phyloP scores from a whole-genome alignment of 192 early-diverging fungal genomes.

The Anaeromyces robustus region DNA sequence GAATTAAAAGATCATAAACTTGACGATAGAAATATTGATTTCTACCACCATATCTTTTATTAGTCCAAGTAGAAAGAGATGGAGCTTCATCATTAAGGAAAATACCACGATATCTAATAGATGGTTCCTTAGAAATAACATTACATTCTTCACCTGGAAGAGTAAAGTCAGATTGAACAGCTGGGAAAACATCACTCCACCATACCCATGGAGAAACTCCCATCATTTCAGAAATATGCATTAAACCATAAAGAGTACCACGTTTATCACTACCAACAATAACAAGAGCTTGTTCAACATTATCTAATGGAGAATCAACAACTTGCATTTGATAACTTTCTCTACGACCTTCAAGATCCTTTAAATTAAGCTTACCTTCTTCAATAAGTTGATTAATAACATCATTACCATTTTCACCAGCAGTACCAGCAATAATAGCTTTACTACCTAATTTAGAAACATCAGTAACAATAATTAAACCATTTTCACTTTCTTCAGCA shows the following conservation, averaged over 20 bases:
- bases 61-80: constrained; percentile 3
- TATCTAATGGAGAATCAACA: background rate
- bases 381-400: background rate
- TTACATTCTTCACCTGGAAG: background rate
- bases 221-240: background rate
- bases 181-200: background rate
- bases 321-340: background rate
- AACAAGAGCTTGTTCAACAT: background rate
- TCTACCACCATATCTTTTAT: constrained; percentile 1
- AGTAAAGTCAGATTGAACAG: background rate
- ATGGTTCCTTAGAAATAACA: background rate
- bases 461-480: background rate
- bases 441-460: background rate
- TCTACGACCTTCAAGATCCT: background rate
- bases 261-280: background rate
- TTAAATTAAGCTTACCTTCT: background rate
- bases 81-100: constrained; percentile 12
- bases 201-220: background rate
- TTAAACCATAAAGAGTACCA: background rate
- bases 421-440: background rate
- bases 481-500: background rate
- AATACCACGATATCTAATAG: constrained; percentile 12
- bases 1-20: constrained; percentile 10
- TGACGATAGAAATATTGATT: constrained; percentile 1
- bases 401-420: background rate